A percentile compares a stretch with the other conserved stretches of the same genome.
These are phyloP conservation scores for Graphilbum ipis-grandicollis DNA, from an alignment of 2,329 filamentous ascomycete genomes.

Conservation along the genomic window DNA sequence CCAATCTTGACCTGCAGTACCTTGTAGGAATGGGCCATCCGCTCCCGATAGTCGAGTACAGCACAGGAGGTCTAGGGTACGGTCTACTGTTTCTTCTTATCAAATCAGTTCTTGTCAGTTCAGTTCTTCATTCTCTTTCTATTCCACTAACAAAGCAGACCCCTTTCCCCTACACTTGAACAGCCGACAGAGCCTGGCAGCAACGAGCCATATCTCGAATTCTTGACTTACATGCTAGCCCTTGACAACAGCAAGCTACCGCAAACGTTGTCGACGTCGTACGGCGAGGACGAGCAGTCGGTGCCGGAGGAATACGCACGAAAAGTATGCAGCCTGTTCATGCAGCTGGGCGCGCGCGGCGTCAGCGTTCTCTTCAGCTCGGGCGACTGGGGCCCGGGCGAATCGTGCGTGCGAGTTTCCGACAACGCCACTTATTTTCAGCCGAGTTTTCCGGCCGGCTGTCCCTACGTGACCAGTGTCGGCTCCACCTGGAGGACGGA, in stretches of 20 bases:
- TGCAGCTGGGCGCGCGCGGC: constrained; percentile 46
- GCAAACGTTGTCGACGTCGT: constrained; percentile 49
- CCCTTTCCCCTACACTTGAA: constrained; percentile 14
- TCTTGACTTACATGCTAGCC: constrained; percentile 40
- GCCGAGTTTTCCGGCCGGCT: constrained; percentile 20
- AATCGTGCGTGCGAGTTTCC: constrained; percentile 12
- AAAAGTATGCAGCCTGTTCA: constrained; percentile 36
- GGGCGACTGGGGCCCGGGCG: constrained; percentile 32
- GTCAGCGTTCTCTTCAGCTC: constrained; percentile 48
- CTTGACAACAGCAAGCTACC: constrained; percentile 38
- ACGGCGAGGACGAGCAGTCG: constrained; percentile 46
- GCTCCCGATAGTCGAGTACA: constrained; percentile 16
- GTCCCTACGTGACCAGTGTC: constrained; percentile 46
- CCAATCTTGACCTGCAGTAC: constrained; percentile 47
- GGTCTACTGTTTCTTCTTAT: constrained; percentile 15
- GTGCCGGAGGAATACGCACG: constrained; percentile 40
- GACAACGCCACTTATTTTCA: constrained; percentile 20
- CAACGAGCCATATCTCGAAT: constrained; percentile 52
- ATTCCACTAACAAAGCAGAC: constrained; percentile 6
- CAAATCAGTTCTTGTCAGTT: not conserved
- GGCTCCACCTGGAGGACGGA: constrained; percentile 31
- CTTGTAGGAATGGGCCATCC: constrained; percentile 33
- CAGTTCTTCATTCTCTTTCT: too few relatives aligned
- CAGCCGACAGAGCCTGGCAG: constrained; percentile 19
- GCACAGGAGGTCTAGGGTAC: constrained; percentile 11